Conservation (phyloP, 176 grass and related monocot genomes). For the Cenchrus americanus region DNA sequence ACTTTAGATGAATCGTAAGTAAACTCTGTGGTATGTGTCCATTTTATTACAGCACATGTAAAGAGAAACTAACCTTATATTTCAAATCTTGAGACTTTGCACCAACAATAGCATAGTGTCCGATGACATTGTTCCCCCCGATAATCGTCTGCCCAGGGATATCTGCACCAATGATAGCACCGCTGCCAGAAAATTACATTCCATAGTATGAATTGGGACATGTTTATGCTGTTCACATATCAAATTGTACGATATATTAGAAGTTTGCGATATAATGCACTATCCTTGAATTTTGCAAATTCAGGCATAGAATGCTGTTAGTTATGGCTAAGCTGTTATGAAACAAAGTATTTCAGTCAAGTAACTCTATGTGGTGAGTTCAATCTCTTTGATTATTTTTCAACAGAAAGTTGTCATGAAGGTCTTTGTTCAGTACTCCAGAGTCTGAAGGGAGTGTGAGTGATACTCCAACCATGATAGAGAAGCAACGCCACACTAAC, state of each 20-base stretch:
- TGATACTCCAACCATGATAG: neutral
- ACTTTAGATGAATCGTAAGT: neutral
- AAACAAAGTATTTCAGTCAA: conserved; percentile 11
- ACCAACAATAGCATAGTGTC: conserved; percentile 79
- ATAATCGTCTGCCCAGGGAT: conserved; percentile 71
- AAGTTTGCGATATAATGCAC: neutral
- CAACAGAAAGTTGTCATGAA: neutral
- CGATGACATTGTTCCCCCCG: conserved; percentile 75
- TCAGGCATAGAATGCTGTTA: neutral
- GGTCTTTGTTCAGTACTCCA: neutral
- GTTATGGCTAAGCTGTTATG: neutral
- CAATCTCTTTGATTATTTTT: conserved; percentile 8
- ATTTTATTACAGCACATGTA: neutral
- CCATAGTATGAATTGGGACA: conserved; percentile 26
- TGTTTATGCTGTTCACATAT: conserved; percentile 10
- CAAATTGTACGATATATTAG: conserved; percentile 1
- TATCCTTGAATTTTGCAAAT: neutral
- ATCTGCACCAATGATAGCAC: conserved; percentile 90
- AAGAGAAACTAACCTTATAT: conserved; percentile 73
- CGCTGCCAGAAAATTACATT: conserved; percentile 70
- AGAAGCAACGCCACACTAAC: neutral
- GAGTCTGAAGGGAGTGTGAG: neutral
- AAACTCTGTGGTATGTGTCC: neutral
- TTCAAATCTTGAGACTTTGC: conserved; percentile 92
- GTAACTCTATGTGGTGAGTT: neutral